Conservation (phyloP, 1,284 basidiomycete species). For the Papiliotrema nemorosa region DNA sequence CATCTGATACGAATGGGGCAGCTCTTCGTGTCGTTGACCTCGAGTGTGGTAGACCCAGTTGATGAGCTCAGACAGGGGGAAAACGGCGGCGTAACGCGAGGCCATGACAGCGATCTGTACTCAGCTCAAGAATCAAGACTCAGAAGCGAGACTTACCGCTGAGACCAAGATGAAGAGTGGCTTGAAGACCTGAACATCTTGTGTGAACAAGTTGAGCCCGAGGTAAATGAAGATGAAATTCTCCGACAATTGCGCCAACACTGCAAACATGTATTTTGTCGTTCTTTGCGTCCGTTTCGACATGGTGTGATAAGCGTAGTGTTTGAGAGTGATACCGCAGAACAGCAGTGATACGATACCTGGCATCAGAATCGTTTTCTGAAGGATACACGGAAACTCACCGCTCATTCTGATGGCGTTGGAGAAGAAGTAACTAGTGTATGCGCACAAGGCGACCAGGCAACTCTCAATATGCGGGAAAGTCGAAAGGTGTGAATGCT, state of each 20-base stretch:
- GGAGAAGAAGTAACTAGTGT: slow-evolving; percentile 98
- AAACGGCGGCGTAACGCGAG: slow-evolving; percentile 92
- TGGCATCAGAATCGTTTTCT: slow-evolving; percentile 11
- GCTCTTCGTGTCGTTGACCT: slow-evolving; percentile 77
- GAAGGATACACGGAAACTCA: slow-evolving; percentile 24
- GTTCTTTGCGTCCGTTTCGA: slow-evolving; percentile 88
- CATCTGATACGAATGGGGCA: slow-evolving; percentile 95
- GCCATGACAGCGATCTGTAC: slow-evolving; percentile 78
- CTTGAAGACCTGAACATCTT: slow-evolving; percentile 85
- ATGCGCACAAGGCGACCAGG: slow-evolving; percentile 88
- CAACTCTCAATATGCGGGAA: slow-evolving; percentile 94
- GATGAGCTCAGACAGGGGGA: slow-evolving; percentile 92
- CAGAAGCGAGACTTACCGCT: slow-evolving; percentile 51
- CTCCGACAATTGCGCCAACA: slow-evolving; percentile 89
- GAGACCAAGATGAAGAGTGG: slow-evolving; percentile 91
- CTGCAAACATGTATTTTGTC: slow-evolving; percentile 92
- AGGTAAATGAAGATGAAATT: slow-evolving; percentile 99
- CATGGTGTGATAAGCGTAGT: slow-evolving; percentile 99
- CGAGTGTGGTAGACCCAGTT: slow-evolving; percentile 82
- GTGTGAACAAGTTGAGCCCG: slow-evolving; percentile 90
- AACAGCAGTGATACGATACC: slow-evolving; percentile 96
- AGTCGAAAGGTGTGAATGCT: slow-evolving; percentile 82
- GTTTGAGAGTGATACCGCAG: slow-evolving; percentile 98
- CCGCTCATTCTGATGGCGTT: slow-evolving; percentile 90
- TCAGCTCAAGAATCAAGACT: background rate